These are phyloP conservation scores for Magnusiomyces ingens DNA, from an alignment of 1,139 yeast genomes.

Conservation along the genomic window DNA sequence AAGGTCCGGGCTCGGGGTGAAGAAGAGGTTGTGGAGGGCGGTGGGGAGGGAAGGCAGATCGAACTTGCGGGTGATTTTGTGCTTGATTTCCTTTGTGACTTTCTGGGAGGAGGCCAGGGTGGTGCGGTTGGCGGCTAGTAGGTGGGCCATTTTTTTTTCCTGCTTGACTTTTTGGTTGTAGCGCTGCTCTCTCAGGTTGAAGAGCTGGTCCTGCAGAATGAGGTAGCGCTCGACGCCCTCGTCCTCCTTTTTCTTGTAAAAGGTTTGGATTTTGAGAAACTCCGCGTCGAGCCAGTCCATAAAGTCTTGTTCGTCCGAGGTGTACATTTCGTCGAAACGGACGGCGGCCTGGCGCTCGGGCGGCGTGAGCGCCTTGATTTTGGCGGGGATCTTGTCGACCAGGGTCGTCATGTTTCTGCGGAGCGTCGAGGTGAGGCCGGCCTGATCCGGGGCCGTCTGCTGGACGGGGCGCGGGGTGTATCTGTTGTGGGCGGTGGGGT, in stretches of 20 bases:
- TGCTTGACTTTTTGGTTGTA: constrained; percentile 15
- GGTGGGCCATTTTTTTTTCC: constrained; percentile 14
- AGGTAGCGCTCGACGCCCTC: constrained; percentile 55
- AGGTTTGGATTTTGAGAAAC: constrained; percentile 50
- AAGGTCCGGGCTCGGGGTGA: constrained; percentile 2
- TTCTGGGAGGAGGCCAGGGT: constrained; percentile 19
- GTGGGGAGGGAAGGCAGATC: constrained; percentile 33
- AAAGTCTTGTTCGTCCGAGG: constrained; percentile 41
- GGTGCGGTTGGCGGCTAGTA: constrained; percentile 1
- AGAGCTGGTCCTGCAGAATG: constrained; percentile 60
- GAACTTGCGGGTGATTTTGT: constrained; percentile 21
- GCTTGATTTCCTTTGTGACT: constrained; percentile 21
- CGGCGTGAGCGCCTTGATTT: no score
- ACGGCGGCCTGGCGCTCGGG: neutral
- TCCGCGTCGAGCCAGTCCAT: constrained; percentile 56
- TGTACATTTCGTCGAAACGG: constrained; percentile 13
- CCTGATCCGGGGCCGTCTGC: constrained; percentile 5
- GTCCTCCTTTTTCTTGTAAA: constrained; percentile 54
- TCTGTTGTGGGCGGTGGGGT: constrained; percentile 7
- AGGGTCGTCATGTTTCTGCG: constrained; percentile 4
- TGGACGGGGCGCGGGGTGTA: constrained; percentile 2
- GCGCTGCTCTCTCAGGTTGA: constrained; percentile 54
- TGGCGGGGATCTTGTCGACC: constrained; percentile 8
- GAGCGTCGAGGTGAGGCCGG: constrained; percentile 1
- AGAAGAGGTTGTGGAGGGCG: constrained; percentile 8